A percentile compares a stretch with the other conserved stretches of the same genome.
Evolutionary conservation across 257 asterid genomes (phyloP).

Genomic region (Ocimum tenuiflorum): DNA sequence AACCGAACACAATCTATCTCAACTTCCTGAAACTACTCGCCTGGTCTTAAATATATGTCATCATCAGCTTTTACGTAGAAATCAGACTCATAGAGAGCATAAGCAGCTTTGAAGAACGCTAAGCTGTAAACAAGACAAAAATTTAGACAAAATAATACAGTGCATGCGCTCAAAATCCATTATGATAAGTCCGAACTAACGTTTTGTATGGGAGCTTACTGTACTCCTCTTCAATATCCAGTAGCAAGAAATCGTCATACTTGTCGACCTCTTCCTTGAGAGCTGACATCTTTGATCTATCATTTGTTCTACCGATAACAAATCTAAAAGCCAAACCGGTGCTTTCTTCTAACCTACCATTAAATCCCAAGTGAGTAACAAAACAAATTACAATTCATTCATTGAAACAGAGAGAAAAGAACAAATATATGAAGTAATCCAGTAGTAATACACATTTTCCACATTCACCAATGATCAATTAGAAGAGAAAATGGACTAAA

Average conservation of each 20-base stretch:
- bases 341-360: conserved; percentile 91
- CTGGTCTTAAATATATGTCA: conserved; percentile 94
- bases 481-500: no score
- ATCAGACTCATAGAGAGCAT: conserved; percentile 83
- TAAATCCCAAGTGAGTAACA: conserved; percentile 29
- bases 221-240: conserved; percentile 96
- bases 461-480: no score
- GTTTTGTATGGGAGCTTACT: conserved; percentile 99
- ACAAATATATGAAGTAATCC: no score
- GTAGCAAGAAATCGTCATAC: conserved; percentile 85
- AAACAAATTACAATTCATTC: not conserved
- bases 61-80: conserved; percentile 98
- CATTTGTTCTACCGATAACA: conserved; percentile 76
- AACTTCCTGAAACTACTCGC: conserved; percentile 32
- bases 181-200: conserved; percentile 47
- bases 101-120: conserved; percentile 96
- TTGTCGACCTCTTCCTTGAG: conserved; percentile 67
- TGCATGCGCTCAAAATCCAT: conserved; percentile 12
- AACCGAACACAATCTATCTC: conserved; percentile 1
- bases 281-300: conserved; percentile 68
- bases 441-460: no score
- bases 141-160: conserved; percentile 24
- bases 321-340: conserved; percentile 93
- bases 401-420: no score
- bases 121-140: conserved; percentile 42